Conservation (phyloP, 257 asterid genomes). For the Apocynum venetum region DNA sequence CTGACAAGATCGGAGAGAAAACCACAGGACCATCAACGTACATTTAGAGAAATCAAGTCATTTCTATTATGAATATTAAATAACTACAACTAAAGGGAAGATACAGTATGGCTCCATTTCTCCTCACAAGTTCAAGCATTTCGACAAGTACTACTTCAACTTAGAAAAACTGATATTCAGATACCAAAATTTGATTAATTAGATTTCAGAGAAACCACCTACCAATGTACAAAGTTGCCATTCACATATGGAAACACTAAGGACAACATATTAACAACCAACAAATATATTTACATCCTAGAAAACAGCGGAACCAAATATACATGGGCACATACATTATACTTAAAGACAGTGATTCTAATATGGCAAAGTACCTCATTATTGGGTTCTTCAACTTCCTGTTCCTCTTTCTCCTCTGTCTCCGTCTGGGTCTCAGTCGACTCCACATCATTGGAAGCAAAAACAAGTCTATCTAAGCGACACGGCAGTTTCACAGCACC, state of each 20-base stretch:
- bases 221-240: background rate
- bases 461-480: conserved; percentile 32
- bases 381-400: conserved; percentile 34
- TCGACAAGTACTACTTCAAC: background rate
- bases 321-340: no score
- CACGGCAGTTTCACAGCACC: conserved; percentile 24
- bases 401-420: conserved; percentile 32
- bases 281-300: no score
- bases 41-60: no score
- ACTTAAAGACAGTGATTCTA: background rate
- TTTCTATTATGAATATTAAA: no score
- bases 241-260: no score
- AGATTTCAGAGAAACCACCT: background rate
- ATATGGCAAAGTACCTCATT: conserved; percentile 32
- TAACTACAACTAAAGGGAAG: background rate
- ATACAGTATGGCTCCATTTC: background rate
- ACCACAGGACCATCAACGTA: no score
- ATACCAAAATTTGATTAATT: background rate
- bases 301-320: no score
- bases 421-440: conserved; percentile 44
- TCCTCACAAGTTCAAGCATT: background rate
- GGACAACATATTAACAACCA: no score
- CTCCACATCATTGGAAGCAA: conserved; percentile 42
- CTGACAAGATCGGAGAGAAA: no score
- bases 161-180: background rate